These are phyloP conservation scores for Trichosanthes cucumerina DNA, from an alignment of 306 rosid species.

Conservation along the genomic window DNA sequence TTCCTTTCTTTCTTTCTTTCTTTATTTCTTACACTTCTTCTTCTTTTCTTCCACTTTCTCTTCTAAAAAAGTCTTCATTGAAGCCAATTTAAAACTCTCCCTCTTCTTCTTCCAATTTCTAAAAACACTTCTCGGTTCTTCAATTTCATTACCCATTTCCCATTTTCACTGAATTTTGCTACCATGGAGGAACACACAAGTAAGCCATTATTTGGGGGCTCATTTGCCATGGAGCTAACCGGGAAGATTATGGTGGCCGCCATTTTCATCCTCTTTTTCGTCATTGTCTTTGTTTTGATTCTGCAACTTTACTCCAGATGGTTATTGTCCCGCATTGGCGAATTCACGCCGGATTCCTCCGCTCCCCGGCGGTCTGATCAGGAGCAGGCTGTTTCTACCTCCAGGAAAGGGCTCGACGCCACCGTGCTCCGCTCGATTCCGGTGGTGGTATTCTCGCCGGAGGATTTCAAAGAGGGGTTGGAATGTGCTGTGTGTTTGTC, in stretches of 20 bases:
- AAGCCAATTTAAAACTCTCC: not conserved
- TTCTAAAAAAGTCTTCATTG: not conserved
- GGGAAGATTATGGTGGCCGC: constrained; percentile 68
- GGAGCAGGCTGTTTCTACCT: constrained; percentile 25
- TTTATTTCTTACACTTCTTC: not conserved
- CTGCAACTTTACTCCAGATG: constrained; percentile 75
- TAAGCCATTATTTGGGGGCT: constrained; percentile 7
- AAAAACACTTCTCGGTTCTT: too few relatives aligned
- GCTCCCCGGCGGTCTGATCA: constrained; percentile 55
- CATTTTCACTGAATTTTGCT: too few relatives aligned
- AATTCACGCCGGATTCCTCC: constrained; percentile 13
- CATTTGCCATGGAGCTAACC: constrained; percentile 31
- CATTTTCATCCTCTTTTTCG: constrained; percentile 53
- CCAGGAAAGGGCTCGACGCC: constrained; percentile 55
- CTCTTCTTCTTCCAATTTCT: not conserved
- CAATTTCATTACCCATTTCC: not conserved
- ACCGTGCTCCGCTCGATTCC: constrained; percentile 56
- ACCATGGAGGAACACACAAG: constrained; percentile 28
- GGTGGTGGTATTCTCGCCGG: constrained; percentile 29
- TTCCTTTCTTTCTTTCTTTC: too few relatives aligned
- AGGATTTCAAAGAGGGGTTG: constrained; percentile 72
- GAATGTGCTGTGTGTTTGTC: constrained; percentile 89
- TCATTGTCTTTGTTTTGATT: constrained; percentile 48
- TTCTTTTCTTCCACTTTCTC: not conserved
- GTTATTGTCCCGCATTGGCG: constrained; percentile 47